A percentile compares a stretch with the other conserved stretches of the same genome.
Evolutionary conservation across 75 land plant genomes (phyloP).

Genomic region (Sequoia sempervirens): DNA sequence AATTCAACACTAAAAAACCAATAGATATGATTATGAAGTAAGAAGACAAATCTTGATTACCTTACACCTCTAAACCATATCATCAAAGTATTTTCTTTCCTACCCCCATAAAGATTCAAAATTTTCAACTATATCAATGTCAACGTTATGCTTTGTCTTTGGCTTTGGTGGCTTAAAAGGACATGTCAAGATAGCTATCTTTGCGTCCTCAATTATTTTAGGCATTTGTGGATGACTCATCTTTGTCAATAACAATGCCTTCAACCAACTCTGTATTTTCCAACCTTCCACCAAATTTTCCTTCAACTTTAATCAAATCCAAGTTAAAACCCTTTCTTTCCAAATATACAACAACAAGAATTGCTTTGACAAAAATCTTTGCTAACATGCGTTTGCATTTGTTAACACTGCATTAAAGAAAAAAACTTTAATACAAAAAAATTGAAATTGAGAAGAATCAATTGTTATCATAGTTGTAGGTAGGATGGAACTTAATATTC

Average conservation of each 20-base stretch:
- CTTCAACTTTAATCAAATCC: slow-evolving; percentile 15
- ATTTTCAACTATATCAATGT: slow-evolving; percentile 91
- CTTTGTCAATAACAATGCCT: slow-evolving; percentile 94
- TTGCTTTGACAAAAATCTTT: no score
- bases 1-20: background rate
- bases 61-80: slow-evolving; percentile 97
- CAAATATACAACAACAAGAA: no score
- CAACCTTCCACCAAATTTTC: slow-evolving; percentile 95
- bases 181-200: slow-evolving; percentile 68
- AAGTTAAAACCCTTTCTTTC: no score
- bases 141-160: slow-evolving; percentile 84
- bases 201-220: slow-evolving; percentile 81
- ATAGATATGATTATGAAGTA: background rate
- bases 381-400: no score
- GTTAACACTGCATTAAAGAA: no score
- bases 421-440: slow-evolving; percentile 15
- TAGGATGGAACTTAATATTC: no score
- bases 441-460: background rate
- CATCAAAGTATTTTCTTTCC: slow-evolving; percentile 92
- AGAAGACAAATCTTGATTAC: slow-evolving; percentile 21
- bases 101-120: slow-evolving; percentile 81
- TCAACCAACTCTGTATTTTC: slow-evolving; percentile 91
- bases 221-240: slow-evolving; percentile 99
- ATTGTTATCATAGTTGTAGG: no score
- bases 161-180: no score